Base-by-base conservation (phyloP, 352 stramenopile genomes). In the Phytophthora hibernalis region DNA sequence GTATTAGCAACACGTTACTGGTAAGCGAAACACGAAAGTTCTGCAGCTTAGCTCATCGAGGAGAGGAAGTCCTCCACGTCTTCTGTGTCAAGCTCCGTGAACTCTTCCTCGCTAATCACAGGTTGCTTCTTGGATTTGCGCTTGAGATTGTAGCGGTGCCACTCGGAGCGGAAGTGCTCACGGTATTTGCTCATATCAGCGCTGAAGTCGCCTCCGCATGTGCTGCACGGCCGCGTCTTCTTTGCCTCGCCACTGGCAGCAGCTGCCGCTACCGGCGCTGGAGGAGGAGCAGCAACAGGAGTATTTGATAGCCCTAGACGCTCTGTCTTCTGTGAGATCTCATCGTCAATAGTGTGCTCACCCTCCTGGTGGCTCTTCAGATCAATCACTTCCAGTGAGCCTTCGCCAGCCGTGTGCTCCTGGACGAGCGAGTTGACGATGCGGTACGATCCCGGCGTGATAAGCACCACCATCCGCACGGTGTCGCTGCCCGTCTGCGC, bases 81-180 rank as follows among this genome's bases (percentile, higher is more conserved):
- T 6, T 87, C 79, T 2, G 61, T 22, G 45, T 86, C 74, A 15
- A 94, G 70, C 12, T 70, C 54, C 7, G 79, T 61, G 56, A 94
- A 96, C 11, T 82, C 75, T 20, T 70, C 77, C 67, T 92, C 79
- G 49, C 73, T 84, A 55, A 98, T 85, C 20, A 92, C 61, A 5
- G 79, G 51, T 54, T 83, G 70, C 56, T 93, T 95, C 59, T 95
- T 96, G 45, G 97, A 77, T 72, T 99, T 99, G 33, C 97, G 74
- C 68, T 98, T 98, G 38, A 99, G 88, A 77, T 99, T 99, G 82
- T 98, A 99, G 35, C 94, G 87, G 72, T 99, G 96, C 95, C 96
- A 99, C 64, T 99, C 95, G 38, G 87, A 97, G 26, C 93, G 91
- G 75, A 99, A 99, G 72, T 99, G 97, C 40, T 96, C 82, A 33